Conservation (phyloP, 2,329 filamentous ascomycete genomes). For the Hymenotorrendiella dingleyae region DNA sequence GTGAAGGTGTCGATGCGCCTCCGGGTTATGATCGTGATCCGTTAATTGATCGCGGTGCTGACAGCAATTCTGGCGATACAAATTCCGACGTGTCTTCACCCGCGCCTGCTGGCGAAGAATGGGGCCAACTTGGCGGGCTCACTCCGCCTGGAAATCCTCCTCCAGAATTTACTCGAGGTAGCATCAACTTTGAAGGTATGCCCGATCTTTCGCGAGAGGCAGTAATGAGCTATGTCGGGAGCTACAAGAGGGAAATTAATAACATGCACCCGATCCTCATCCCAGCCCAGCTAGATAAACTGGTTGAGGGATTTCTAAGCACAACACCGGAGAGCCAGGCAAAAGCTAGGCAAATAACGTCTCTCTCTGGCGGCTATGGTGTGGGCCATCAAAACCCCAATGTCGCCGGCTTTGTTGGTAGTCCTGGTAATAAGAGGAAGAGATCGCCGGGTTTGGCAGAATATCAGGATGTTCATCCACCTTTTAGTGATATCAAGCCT, state of each 20-base stretch:
- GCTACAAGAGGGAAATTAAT: constrained; percentile 55
- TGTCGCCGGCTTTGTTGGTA: constrained; percentile 20
- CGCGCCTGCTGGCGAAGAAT: constrained; percentile 46
- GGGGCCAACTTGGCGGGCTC: constrained; percentile 49
- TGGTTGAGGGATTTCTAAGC: constrained; percentile 28
- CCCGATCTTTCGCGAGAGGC: constrained; percentile 47
- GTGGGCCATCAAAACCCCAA: no score
- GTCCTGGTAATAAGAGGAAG: constrained; percentile 29
- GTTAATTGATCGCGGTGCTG: constrained; percentile 35
- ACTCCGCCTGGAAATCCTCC: constrained; percentile 22
- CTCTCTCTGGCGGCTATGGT: constrained; percentile 13
- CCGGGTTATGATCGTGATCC: constrained; percentile 34
- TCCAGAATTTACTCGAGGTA: constrained; percentile 18
- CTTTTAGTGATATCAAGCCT: constrained; percentile 34
- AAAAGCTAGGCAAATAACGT: constrained; percentile 21
- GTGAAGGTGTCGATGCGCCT: constrained; percentile 63
- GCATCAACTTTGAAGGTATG: constrained; percentile 38
- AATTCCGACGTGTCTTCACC: constrained; percentile 48
- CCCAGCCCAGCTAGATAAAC: constrained; percentile 43
- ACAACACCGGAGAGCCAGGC: constrained; percentile 24
- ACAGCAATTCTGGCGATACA: constrained; percentile 40
- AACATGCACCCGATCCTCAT: constrained; percentile 61
- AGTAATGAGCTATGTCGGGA: constrained; percentile 48
- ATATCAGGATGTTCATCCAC: constrained; percentile 21
- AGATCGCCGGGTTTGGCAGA: constrained; percentile 23